Percentiles rank a stretch among this genome's conserved stretches.
Conservation (phyloP, 1,284 basidiomycete genomes). For the Ganoderma multipileum region DNA sequence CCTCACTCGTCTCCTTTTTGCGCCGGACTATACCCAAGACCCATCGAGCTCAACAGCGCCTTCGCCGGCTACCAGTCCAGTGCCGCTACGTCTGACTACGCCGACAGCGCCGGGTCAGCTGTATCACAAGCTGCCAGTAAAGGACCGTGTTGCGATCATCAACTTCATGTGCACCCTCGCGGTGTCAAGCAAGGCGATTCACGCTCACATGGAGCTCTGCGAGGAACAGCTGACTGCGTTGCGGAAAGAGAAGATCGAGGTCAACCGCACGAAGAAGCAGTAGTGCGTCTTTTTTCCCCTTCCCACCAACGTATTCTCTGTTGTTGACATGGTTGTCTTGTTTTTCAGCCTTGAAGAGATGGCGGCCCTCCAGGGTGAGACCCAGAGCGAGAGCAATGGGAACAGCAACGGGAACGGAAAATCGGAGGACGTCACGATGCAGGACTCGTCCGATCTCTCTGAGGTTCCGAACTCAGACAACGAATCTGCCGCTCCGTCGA, state of each 20-base stretch:
- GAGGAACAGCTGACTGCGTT: slow-evolving; percentile 91
- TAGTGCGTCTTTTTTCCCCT: slow-evolving; percentile 65
- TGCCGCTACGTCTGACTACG: slow-evolving; percentile 40
- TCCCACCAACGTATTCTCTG: neutral
- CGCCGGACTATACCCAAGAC: slow-evolving; percentile 52
- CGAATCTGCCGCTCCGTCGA: slow-evolving; percentile 59
- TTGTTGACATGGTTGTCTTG: slow-evolving; percentile 8
- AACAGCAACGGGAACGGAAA: slow-evolving; percentile 26
- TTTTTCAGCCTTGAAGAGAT: slow-evolving; percentile 75
- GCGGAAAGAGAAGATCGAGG: slow-evolving; percentile 94
- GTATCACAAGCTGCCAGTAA: slow-evolving; percentile 77
- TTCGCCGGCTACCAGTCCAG: slow-evolving; percentile 53
- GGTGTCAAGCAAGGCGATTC: slow-evolving; percentile 88
- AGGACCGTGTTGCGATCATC: slow-evolving; percentile 87
- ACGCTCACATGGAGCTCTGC: slow-evolving; percentile 89
- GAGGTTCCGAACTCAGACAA: slow-evolving; percentile 57
- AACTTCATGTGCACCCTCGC: slow-evolving; percentile 90
- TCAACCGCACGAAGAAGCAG: slow-evolving; percentile 88
- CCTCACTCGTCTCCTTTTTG: slow-evolving; percentile 79
- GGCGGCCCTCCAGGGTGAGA: slow-evolving; percentile 64
- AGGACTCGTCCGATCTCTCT: slow-evolving; percentile 74
- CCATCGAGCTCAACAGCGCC: slow-evolving; percentile 44
- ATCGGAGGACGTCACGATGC: slow-evolving; percentile 64
- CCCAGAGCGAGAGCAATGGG: slow-evolving; percentile 49
- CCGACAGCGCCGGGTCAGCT: slow-evolving; percentile 66